Conservation (phyloP, 345 rosid species). For the Turnera subulata region DNA sequence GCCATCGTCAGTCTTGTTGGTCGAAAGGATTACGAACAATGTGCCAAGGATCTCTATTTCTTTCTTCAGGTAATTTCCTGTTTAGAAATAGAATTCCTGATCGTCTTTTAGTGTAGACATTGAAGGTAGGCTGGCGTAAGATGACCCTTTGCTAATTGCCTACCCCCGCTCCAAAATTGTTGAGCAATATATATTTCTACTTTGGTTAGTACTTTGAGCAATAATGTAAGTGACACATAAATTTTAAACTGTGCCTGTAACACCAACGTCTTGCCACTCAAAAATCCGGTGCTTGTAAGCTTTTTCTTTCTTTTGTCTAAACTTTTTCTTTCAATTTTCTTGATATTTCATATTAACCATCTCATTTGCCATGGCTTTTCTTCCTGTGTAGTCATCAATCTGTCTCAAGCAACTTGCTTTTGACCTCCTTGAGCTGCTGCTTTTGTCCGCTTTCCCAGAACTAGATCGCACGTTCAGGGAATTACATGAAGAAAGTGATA, state of each 20-base stretch:
- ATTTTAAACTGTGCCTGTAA: too few relatives aligned
- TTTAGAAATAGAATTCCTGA: not conserved
- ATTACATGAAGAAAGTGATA: constrained; percentile 62
- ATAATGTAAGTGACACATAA: too few relatives aligned
- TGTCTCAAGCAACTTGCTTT: constrained; percentile 72
- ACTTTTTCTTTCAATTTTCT: not conserved
- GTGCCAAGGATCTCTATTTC: constrained; percentile 86
- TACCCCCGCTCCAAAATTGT: too few relatives aligned
- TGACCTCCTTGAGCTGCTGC: constrained; percentile 71
- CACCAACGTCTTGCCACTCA: too few relatives aligned
- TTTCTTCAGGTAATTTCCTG: constrained; percentile 75
- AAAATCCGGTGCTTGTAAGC: too few relatives aligned
- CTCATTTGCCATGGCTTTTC: not conserved
- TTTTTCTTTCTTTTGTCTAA: not conserved
- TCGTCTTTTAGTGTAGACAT: not conserved
- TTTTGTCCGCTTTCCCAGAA: constrained; percentile 75
- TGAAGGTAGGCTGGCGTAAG: not conserved
- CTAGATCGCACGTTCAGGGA: constrained; percentile 58
- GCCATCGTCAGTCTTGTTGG: constrained; percentile 80
- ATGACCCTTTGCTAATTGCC: too few relatives aligned
- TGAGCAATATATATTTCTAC: too few relatives aligned
- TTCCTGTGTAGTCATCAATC: constrained; percentile 59
- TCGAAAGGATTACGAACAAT: constrained; percentile 86
- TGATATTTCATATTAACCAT: not conserved
- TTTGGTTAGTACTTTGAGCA: too few relatives aligned